Percentiles rank a stretch among this genome's conserved stretches.
These are phyloP conservation scores for Eremothecium cymbalariae DNA, from an alignment of 1,139 yeast genomes.

Conservation along the genomic window DNA sequence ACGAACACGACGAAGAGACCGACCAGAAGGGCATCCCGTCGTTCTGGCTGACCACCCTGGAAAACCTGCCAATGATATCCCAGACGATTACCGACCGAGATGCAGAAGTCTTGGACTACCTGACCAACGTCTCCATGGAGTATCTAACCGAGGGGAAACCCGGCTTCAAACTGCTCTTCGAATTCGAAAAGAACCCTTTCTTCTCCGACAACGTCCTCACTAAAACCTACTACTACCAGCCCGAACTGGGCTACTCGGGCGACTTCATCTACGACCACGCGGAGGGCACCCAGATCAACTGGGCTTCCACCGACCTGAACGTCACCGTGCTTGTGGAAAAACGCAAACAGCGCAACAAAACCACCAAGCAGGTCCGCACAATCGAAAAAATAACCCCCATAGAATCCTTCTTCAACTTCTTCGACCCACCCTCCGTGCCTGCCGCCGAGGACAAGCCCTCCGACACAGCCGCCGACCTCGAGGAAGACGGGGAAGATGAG, in stretches of 20 bases:
- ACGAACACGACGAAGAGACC: conserved; percentile 38
- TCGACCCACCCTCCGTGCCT: conserved; percentile 86
- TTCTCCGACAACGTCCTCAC: conserved; percentile 65
- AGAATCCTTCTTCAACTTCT: conserved; percentile 91
- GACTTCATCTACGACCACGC: conserved; percentile 97
- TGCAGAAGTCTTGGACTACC: conserved; percentile 65
- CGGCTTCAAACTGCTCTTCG: conserved; percentile 82
- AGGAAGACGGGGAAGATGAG: conserved; percentile 44
- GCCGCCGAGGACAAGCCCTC: conserved; percentile 41
- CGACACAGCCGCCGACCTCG: conserved; percentile 41
- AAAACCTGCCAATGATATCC: conserved; percentile 71
- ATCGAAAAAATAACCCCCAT: conserved; percentile 89
- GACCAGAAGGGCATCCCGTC: conserved; percentile 73
- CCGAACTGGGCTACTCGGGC: conserved; percentile 89
- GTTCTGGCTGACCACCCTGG: conserved; percentile 94
- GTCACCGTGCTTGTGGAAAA: conserved; percentile 83
- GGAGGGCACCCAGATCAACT: conserved; percentile 77
- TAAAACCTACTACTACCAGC: conserved; percentile 90
- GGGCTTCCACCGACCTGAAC: conserved; percentile 75
- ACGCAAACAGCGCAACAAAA: conserved; percentile 96
- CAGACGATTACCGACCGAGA: conserved; percentile 89
- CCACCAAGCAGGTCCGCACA: conserved; percentile 93
- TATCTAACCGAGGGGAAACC: conserved; percentile 65
- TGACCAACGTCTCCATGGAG: conserved; percentile 69
- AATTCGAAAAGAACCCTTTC: conserved; percentile 63